Evolutionary conservation across 768 basidiomycete species (phyloP), one percentile per base, ranked within the genome.

Genomic region (Melanogaster broomeanus): DNA sequence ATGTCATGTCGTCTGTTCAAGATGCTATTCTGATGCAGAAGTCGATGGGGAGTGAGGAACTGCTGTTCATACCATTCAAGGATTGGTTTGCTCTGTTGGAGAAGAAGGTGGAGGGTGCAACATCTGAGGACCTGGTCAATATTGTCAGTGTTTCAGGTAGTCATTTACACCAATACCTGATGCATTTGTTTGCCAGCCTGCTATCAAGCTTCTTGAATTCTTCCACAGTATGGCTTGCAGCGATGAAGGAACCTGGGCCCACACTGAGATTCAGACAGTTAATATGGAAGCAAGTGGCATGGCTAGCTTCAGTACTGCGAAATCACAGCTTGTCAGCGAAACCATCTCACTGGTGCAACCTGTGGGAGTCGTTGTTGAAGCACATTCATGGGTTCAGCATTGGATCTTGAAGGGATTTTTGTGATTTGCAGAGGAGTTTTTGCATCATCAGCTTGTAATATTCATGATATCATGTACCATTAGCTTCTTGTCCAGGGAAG

Each of bases 51-150:
- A 4, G 34, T 42, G 39, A 55, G 2, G 52, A 38, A 18, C 55
- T 70, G 12, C 53, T 55, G 2, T 42, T 70, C 13, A 25, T 69
- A 6, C 51, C 65, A 7, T 59, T 71, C 21, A 42, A 45, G 6
- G 63, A 68, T 13, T 74, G 73, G 72, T 55, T 73, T 18, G 45
- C 42, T 1, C 49, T 54, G 2, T 38, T 74, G 15, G 62, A 73
- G 45, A 49, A 54, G 33, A 61, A 51, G n/a, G n/a, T n/a, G n/a
- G n/a, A n/a, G n/a, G n/a, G n/a, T n/a, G n/a, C n/a, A n/a, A n/a
- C n/a, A n/a, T 18, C 42, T 11, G 49, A 61, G 16, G 40, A 53
- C 42, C 42, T 55, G 3, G 16, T 21, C 21, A 15, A 44, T 13
- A 42, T 53, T 12, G 49, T 55, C 33, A 42, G 52, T 49, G 15